phyloP scores from a whole-genome alignment of 352 stramenopile species.

The Phytophthora palmivora region DNA sequence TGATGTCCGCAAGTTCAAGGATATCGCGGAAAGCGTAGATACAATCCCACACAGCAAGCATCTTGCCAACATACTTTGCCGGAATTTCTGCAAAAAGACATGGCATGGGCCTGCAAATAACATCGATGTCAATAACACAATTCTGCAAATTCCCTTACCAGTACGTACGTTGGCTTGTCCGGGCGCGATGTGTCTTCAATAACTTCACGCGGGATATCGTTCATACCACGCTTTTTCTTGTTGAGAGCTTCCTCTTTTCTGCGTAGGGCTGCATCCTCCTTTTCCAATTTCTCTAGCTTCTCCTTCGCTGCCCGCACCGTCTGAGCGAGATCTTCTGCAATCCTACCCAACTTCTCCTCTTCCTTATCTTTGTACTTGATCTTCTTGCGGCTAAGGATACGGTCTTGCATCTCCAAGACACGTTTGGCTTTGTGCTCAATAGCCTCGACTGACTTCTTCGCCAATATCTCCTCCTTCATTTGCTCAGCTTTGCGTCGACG shows the following conservation, averaged over 20 bases:
- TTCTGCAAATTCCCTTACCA: background rate
- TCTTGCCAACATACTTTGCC: constrained; percentile 48
- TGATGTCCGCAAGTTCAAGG: constrained; percentile 64
- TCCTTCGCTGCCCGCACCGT: constrained; percentile 81
- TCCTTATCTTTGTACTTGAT: constrained; percentile 92
- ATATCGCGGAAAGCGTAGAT: constrained; percentile 78
- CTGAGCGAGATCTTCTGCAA: constrained; percentile 82
- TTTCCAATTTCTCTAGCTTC: constrained; percentile 88
- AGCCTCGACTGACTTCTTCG: constrained; percentile 79
- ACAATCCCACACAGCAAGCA: constrained; percentile 83
- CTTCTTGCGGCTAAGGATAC: constrained; percentile 87
- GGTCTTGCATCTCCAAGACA: constrained; percentile 89
- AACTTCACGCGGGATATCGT: constrained; percentile 57
- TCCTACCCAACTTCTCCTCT: constrained; percentile 82
- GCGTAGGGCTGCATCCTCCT: constrained; percentile 76
- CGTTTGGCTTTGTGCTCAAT: constrained; percentile 88
- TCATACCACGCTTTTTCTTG: constrained; percentile 75
- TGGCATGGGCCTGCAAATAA: constrained; percentile 45
- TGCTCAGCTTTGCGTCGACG: constrained; percentile 66
- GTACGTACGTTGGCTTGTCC: constrained; percentile 79
- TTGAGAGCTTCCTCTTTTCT: constrained; percentile 87
- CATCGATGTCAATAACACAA: constrained; percentile 3
- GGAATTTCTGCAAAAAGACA: constrained; percentile 69
- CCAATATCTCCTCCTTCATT: constrained; percentile 75
- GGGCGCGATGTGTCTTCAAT: constrained; percentile 38